A percentile compares a stretch with the other conserved stretches of the same genome.
Evolutionary conservation across 176 grass and related monocot species (phyloP).

Genomic region (Aegilops sharonensis): DNA sequence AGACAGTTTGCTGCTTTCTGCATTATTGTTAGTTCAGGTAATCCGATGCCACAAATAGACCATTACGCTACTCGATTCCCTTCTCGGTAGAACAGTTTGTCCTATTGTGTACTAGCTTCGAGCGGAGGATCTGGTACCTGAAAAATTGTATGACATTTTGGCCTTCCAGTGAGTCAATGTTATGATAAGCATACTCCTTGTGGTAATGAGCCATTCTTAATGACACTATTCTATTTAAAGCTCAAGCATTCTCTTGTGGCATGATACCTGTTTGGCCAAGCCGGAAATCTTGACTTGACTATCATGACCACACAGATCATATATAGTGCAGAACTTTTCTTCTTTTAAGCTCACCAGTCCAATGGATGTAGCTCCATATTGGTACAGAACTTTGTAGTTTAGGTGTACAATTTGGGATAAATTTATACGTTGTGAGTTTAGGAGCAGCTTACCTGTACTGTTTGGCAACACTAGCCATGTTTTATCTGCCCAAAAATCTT

Average conservation of each 20-base stretch:
- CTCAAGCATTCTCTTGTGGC: neutral
- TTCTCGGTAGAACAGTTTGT: neutral
- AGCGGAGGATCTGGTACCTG: neutral
- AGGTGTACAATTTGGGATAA: neutral
- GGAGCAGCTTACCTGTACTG: neutral
- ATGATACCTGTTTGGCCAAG: neutral
- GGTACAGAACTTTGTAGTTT: neutral
- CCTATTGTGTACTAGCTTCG: neutral
- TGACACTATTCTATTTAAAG: neutral
- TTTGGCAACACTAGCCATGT: neutral
- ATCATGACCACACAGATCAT: neutral
- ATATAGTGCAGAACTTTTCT: neutral
- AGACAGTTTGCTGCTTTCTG: neutral
- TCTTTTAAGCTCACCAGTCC: too few species aligned
- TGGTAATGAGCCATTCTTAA: neutral
- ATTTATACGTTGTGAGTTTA: neutral
- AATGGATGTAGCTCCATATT: neutral
- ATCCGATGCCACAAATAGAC: neutral
- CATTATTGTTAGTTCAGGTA: neutral
- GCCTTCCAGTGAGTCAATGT: neutral
- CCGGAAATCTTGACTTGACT: neutral
- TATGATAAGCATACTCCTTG: neutral
- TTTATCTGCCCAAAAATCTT: slow-evolving; percentile 7
- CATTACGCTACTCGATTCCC: neutral
- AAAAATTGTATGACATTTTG: neutral